Percentiles rank a stretch among this genome's conserved stretches.
phyloP scores from a whole-genome alignment of 441 rosid genomes.

The Aleurites moluccanus region DNA sequence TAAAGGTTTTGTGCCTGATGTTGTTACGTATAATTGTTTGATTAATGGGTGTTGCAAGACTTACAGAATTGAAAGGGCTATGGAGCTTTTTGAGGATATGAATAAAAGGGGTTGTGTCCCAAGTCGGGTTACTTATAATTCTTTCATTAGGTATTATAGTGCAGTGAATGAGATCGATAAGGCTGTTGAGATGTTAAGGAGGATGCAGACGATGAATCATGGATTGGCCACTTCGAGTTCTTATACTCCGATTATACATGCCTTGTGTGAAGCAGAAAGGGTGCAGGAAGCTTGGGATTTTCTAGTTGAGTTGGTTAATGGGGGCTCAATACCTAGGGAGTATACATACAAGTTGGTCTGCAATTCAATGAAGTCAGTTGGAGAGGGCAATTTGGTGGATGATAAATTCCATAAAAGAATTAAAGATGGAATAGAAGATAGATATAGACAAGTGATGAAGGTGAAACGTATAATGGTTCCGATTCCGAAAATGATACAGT shows the following conservation, averaged over 20 bases:
- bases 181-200: constrained; percentile 71
- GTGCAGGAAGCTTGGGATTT: constrained; percentile 53
- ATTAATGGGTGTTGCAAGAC: constrained; percentile 89
- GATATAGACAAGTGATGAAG: constrained; percentile 52
- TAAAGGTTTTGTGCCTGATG: constrained; percentile 50
- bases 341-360: constrained; percentile 63
- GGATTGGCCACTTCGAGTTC: constrained; percentile 58
- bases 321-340: constrained; percentile 68
- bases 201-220: constrained; percentile 64
- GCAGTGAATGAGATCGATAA: constrained; percentile 71
- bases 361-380: constrained; percentile 44
- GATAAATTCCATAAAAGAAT: constrained; percentile 45
- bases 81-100: constrained; percentile 81
- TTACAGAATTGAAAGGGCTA: constrained; percentile 64
- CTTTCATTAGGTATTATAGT: constrained; percentile 72
- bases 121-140: constrained; percentile 67
- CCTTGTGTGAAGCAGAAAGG: constrained; percentile 66
- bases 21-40: no score
- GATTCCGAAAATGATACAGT: constrained; percentile 19
- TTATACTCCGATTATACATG: constrained; percentile 46
- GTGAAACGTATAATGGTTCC: constrained; percentile 49
- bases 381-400: constrained; percentile 35
- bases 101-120: constrained; percentile 62
- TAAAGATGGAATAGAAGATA: constrained; percentile 46
- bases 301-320: constrained; percentile 64